These are phyloP conservation scores for Dactylellina sp. DNA, from an alignment of 2,329 filamentous ascomycete species.

Conservation along the genomic window DNA sequence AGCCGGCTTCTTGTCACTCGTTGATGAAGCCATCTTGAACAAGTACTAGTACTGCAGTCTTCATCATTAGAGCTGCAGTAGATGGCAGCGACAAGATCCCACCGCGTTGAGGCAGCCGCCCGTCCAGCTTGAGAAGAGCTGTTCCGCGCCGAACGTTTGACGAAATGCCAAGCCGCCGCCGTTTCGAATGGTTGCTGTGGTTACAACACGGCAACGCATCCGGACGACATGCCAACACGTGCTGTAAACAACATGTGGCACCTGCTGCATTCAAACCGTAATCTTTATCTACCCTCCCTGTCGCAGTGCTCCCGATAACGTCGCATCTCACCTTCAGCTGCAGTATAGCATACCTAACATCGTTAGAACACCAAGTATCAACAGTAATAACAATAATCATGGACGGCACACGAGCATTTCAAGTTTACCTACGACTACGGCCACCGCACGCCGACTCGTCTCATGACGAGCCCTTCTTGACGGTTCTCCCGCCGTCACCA, in stretches of 20 bases:
- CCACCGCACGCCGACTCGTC: constrained; percentile 30
- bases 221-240: neutral
- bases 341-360: neutral
- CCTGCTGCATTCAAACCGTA: constrained; percentile 2
- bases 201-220: constrained; percentile 18
- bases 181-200: constrained; percentile 35
- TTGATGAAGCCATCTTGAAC: constrained; percentile 44
- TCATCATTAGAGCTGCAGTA: neutral
- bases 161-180: too few species aligned
- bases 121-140: too few species aligned
- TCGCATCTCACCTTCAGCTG: neutral
- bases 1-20: constrained; percentile 42
- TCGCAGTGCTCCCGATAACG: neutral
- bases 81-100: neutral
- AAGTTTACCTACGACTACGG: constrained; percentile 50
- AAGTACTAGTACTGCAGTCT: constrained; percentile 1
- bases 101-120: constrained; percentile 30
- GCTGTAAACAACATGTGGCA: constrained; percentile 11
- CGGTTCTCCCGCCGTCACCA: constrained; percentile 45
- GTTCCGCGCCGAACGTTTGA: too few species aligned
- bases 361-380: constrained; percentile 1
- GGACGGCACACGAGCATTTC: constrained; percentile 45
- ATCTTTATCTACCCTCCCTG: neutral
- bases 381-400: too few species aligned
- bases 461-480: constrained; percentile 35